Evolutionary conservation across 805 yeast species (phyloP), one percentile per base, ranked within the genome.

Genomic region (Teunomyces panamensis): DNA sequence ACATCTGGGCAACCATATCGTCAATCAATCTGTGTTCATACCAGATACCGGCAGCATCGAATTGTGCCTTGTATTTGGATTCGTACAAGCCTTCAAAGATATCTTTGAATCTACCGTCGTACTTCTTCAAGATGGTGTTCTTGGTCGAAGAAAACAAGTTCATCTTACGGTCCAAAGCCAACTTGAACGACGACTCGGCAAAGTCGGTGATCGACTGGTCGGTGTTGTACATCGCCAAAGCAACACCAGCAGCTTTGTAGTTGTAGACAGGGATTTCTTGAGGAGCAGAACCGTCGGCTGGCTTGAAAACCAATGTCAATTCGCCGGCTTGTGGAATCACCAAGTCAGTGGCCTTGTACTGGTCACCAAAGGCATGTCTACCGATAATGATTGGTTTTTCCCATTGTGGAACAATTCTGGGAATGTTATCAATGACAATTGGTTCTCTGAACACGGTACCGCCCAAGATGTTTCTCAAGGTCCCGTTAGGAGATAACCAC

Each of bases 1-100:
- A 69, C 94, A 87, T 87, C 68, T 87, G 94, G 4, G 92, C 92
- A 51, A 87, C 94, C 90, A 87, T 87, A 64, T 87, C 94, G 66
- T 87, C 94, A 53, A 87, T 87, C 62, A 87, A 75, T 67, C 94
- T 79, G 67, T 87, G 94, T 65, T 87, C 91, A 58, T 85, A 87
- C 74, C 81, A 78, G 54, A 87, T 77, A 17, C 85, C 86, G 30
- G 72, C 71, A 10, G 69, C 66, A 58, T 84, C 88, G 57, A 85
- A 85, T 47, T 77, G 66, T 9, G 67, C 13, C 58, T 79, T 76
- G 69, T 86, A 87, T 39, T 73, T 71, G 13, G 73, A 47, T 44
- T 83, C 88, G 57, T 78, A 87, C 45, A 86, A 64, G 50, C 77
- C 81, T 65, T 84, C 83, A 73, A 87, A 87, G 50, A 86, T 85